A percentile compares a stretch with the other conserved stretches of the same genome.
phyloP scores from a whole-genome alignment of 2,329 filamentous ascomycete species.

The Aspergillus flavus region DNA sequence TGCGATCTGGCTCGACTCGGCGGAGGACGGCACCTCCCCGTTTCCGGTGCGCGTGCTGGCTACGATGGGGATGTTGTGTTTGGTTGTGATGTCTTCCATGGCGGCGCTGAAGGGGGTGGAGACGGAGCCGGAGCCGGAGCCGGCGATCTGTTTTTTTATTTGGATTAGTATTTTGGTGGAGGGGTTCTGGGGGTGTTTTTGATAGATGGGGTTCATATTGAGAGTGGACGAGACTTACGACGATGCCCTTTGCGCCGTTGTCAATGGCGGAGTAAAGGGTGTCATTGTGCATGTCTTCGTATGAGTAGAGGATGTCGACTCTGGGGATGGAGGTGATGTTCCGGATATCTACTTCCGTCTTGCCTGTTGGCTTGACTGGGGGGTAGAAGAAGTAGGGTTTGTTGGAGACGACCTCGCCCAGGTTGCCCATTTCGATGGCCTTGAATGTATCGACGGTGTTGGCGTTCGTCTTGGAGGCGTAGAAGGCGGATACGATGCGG shows the following conservation, averaged over 20 bases:
- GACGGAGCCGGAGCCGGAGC: slow-evolving; percentile 27
- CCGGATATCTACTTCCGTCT: slow-evolving; percentile 27
- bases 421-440: slow-evolving; percentile 57
- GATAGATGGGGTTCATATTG: no score
- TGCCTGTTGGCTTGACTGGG: slow-evolving; percentile 52
- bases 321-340: slow-evolving; percentile 25
- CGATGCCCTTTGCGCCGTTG: slow-evolving; percentile 29
- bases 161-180: not conserved
- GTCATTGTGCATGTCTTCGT: slow-evolving; percentile 30
- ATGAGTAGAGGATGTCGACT: slow-evolving; percentile 31
- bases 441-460: slow-evolving; percentile 67
- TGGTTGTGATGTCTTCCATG: slow-evolving; percentile 19
- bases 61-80: slow-evolving; percentile 24
- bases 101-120: slow-evolving; percentile 19
- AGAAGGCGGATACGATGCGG: slow-evolving; percentile 61
- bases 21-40: slow-evolving; percentile 27
- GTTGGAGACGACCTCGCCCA: slow-evolving; percentile 62
- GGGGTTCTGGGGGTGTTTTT: not conserved
- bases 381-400: slow-evolving; percentile 63
- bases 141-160: slow-evolving; percentile 20
- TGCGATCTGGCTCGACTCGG: slow-evolving; percentile 20
- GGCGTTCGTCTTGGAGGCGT: slow-evolving; percentile 64
- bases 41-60: slow-evolving; percentile 28
- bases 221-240: slow-evolving; percentile 18
- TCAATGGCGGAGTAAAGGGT: slow-evolving; percentile 24